Evolutionary conservation across 2,329 filamentous ascomycete genomes (phyloP).

Genomic region (Colletotrichum navitas): DNA sequence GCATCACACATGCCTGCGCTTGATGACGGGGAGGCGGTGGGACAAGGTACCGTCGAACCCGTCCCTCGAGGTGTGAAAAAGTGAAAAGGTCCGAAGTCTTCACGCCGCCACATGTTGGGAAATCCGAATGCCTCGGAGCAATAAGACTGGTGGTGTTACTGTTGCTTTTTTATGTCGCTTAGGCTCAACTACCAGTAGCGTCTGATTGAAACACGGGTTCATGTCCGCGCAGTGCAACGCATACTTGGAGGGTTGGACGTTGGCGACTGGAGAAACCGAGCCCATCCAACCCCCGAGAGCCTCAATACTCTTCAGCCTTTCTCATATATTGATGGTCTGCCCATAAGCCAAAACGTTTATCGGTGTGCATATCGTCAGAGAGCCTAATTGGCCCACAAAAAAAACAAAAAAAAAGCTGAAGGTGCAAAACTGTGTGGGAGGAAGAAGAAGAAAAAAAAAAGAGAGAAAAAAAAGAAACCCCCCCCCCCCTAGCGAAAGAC

Average conservation of each 20-base stretch:
- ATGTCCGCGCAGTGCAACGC: neutral
- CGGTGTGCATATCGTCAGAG: neutral
- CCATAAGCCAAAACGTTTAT: neutral
- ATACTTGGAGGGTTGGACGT: neutral
- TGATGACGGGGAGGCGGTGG: neutral
- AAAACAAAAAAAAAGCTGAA: too few relatives aligned
- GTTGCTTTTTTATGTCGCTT: constrained; percentile 8
- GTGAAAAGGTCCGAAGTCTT: neutral
- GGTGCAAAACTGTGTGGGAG: neutral
- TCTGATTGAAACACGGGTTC: constrained; percentile 1
- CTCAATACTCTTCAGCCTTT: too few relatives aligned
- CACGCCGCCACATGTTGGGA: neutral
- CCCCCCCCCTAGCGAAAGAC: neutral
- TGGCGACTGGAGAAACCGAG: neutral
- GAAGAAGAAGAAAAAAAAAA: neutral
- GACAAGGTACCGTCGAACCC: neutral
- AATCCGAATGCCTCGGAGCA: neutral
- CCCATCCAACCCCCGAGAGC: neutral
- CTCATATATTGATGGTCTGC: too few relatives aligned
- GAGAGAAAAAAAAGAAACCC: too few relatives aligned
- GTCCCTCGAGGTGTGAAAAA: neutral
- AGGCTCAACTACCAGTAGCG: neutral
- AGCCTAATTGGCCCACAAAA: neutral
- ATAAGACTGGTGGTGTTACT: neutral
- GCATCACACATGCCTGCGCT: constrained; percentile 19